Evolutionary conservation across 176 grass and related monocot species (phyloP).

Genomic region (Juncus inflexus): DNA sequence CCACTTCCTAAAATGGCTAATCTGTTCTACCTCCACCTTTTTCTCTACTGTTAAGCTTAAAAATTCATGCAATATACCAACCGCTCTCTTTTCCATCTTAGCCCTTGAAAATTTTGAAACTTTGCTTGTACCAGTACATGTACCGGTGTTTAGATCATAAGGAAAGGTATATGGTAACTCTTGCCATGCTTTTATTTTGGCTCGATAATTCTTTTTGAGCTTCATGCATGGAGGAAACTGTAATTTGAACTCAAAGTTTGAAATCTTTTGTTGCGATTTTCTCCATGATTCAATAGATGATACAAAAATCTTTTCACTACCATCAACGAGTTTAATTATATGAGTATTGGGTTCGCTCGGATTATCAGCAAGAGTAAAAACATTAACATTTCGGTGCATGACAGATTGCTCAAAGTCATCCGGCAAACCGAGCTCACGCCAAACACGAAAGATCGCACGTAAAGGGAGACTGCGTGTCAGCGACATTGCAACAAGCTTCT

Average conservation of each 20-base stretch:
- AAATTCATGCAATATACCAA: slow-evolving; percentile 78
- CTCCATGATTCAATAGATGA: slow-evolving; percentile 33
- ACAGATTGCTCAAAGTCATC: slow-evolving; percentile 61
- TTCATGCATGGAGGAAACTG: slow-evolving; percentile 67
- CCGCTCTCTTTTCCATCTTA: slow-evolving; percentile 82
- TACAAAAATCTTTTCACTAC: slow-evolving; percentile 18
- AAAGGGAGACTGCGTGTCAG: slow-evolving; percentile 47
- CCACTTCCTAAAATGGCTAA: slow-evolving; percentile 78
- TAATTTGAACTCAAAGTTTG: slow-evolving; percentile 46
- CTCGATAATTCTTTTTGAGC: slow-evolving; percentile 54
- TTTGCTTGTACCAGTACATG: slow-evolving; percentile 15
- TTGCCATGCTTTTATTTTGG: slow-evolving; percentile 58
- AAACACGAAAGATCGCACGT: slow-evolving; percentile 65
- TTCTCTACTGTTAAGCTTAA: slow-evolving; percentile 84
- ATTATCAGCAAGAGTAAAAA: slow-evolving; percentile 48
- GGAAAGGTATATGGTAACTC: slow-evolving; percentile 42
- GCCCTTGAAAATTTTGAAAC: slow-evolving; percentile 36
- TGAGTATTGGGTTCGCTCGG: slow-evolving; percentile 51
- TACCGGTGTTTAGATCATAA: slow-evolving; percentile 28
- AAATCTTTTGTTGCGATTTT: slow-evolving; percentile 21
- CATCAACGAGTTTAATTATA: slow-evolving; percentile 48
- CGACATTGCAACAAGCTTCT: slow-evolving; percentile 58
- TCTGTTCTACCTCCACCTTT: slow-evolving; percentile 85
- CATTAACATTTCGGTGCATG: slow-evolving; percentile 34
- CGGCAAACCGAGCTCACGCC: slow-evolving; percentile 77